Percentiles rank a stretch among this genome's conserved stretches.
These are phyloP conservation scores for Dictyostelium intermedium DNA, from an alignment of 78 protist genomes.

Conservation along the genomic window DNA sequence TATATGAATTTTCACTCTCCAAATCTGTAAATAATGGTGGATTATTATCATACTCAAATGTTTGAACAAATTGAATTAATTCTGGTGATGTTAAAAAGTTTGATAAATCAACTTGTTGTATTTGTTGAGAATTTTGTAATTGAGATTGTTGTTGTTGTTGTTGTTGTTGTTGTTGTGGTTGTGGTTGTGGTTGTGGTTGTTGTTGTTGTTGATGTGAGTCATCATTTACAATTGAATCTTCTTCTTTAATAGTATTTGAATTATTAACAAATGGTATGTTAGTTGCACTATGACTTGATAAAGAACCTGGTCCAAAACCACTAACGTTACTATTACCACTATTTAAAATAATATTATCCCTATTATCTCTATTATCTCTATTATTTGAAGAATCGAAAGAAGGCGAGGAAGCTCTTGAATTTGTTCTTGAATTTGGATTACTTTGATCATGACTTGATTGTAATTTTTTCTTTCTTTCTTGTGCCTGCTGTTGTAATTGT, in stretches of 20 bases:
- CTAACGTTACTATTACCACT: neutral
- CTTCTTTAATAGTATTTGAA: neutral
- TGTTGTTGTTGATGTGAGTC: neutral
- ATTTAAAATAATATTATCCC: neutral
- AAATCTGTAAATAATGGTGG: slow-evolving; percentile 63
- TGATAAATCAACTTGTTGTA: neutral
- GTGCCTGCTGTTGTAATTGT: neutral
- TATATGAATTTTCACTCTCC: slow-evolving; percentile 59
- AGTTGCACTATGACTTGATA: neutral
- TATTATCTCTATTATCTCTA: neutral
- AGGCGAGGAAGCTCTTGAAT: slow-evolving; percentile 65
- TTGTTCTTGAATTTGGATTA: slow-evolving; percentile 47
- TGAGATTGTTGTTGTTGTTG: neutral
- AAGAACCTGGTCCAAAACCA: neutral
- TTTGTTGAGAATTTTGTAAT: neutral
- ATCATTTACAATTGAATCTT: neutral
- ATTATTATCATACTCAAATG: slow-evolving; percentile 35
- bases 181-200: neutral
- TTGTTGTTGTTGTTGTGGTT: neutral
- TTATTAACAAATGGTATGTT: neutral
- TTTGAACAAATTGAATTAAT: slow-evolving; percentile 22
- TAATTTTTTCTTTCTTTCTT: neutral
- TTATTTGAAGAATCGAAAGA: slow-evolving; percentile 22
- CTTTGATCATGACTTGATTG: neutral
- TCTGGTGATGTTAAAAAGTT: neutral